Evolutionary conservation across 495 filamentous ascomycete genomes (phyloP).

Genomic region (Penicillium cataractarum): DNA sequence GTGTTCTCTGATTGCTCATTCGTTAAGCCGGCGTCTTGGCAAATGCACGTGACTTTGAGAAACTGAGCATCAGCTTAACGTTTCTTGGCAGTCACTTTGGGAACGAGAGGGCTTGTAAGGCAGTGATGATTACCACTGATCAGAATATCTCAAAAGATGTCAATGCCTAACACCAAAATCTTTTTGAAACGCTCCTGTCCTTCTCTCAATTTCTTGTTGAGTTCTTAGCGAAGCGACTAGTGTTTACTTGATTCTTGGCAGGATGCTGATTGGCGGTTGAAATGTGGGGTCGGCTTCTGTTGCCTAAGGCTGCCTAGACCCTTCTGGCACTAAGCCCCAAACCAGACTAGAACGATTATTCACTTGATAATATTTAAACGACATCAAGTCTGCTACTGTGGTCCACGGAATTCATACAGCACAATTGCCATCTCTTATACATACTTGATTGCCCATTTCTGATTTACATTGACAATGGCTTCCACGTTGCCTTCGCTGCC

Average conservation of each 20-base stretch:
- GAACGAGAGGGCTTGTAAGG: neutral
- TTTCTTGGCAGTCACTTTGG: neutral
- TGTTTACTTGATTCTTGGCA: slow-evolving; percentile 4
- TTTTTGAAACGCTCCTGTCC: too few species aligned
- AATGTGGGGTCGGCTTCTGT: neutral
- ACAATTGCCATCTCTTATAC: neutral
- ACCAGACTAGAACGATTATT: neutral
- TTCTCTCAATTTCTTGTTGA: neutral
- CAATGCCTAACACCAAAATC: neutral
- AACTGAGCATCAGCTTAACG: neutral
- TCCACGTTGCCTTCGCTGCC: slow-evolving; percentile 42
- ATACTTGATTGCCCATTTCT: neutral
- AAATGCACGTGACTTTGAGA: neutral
- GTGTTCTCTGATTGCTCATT: neutral
- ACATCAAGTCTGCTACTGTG: neutral
- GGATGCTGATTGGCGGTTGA: neutral
- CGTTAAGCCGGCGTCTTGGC: neutral
- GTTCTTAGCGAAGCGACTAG: neutral
- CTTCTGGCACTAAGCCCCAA: neutral
- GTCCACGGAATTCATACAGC: neutral
- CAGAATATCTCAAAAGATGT: neutral
- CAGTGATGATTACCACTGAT: neutral
- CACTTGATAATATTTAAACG: slow-evolving; percentile 1
- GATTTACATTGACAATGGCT: slow-evolving; percentile 21
- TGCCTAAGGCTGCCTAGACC: slow-evolving; percentile 8